These are phyloP conservation scores for Nakazawaea peltata DNA, from an alignment of 805 yeast genomes.

Conservation along the genomic window DNA sequence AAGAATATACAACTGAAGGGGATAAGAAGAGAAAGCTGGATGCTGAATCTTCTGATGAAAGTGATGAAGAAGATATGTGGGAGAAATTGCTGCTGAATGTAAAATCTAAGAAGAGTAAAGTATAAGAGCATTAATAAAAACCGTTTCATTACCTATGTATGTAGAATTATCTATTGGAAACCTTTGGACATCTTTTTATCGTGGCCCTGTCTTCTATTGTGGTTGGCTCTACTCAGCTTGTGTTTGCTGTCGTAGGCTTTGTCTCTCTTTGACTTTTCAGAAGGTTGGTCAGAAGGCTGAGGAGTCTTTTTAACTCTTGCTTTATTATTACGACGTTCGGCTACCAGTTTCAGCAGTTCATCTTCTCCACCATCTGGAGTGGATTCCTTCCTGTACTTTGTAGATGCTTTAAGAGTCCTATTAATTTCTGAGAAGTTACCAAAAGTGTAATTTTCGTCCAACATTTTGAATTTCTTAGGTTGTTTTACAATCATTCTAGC, in stretches of 20 bases:
- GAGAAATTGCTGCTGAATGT: constrained; percentile 25
- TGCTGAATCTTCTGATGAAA: constrained; percentile 18
- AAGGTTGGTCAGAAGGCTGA: background rate
- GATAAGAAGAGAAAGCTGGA: constrained; percentile 28
- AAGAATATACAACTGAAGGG: constrained; percentile 13
- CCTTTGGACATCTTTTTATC: constrained; percentile 39
- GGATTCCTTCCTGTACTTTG: constrained; percentile 14
- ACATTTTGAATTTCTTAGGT: constrained; percentile 49
- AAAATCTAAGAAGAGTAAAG: constrained; percentile 16
- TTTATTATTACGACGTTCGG: constrained; percentile 2
- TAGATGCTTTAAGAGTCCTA: constrained; percentile 11
- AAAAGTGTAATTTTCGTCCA: constrained; percentile 57
- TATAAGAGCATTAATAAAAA: background rate
- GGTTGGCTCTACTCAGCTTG: constrained; percentile 53
- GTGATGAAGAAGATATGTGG: constrained; percentile 28
- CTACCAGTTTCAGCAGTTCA: constrained; percentile 5
- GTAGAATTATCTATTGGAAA: background rate
- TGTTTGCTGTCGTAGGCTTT: constrained; percentile 42
- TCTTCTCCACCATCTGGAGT: constrained; percentile 10
- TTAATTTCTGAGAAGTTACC: constrained; percentile 15
- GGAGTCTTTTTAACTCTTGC: constrained; percentile 4
- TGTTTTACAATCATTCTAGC: constrained; percentile 62
- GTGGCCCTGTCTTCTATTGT: constrained; percentile 56
- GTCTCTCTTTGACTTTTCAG: constrained; percentile 19
- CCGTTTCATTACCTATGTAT: background rate